These are phyloP conservation scores for Takashimella koratensis DNA, from an alignment of 1,284 basidiomycete genomes.

Conservation along the genomic window DNA sequence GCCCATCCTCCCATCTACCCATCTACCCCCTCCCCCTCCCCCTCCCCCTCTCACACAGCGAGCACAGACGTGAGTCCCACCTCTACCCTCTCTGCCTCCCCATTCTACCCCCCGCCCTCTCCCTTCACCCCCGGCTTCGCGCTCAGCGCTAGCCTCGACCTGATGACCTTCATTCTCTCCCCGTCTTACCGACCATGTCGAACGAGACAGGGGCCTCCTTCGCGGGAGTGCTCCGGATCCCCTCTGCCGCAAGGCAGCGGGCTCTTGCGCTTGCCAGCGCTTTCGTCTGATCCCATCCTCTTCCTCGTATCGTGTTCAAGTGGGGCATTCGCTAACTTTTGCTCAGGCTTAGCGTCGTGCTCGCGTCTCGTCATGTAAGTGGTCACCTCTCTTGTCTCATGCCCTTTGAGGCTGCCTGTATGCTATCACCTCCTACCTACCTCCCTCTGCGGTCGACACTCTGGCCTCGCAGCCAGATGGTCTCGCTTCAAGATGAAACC, in stretches of 20 bases:
- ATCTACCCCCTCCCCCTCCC: not conserved
- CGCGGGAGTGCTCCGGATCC: conserved; percentile 47
- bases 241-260: conserved; percentile 30
- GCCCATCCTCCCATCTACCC: not conserved
- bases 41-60: conserved; percentile 2
- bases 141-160: too few relatives aligned
- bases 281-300: conserved; percentile 46
- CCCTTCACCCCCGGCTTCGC: conserved; percentile 6
- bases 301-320: not conserved
- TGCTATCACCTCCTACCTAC: conserved; percentile 6
- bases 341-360: not conserved
- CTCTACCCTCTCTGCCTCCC: conserved; percentile 3
- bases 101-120: conserved; percentile 1
- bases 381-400: not conserved
- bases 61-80: conserved; percentile 2
- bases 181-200: conserved; percentile 53
- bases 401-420: too few relatives aligned
- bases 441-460: conserved; percentile 3
- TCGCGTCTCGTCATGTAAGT: not conserved
- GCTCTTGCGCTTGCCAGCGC: conserved; percentile 52
- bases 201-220: conserved; percentile 50
- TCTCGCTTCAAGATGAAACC: conserved; percentile 44
- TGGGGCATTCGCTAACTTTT: not conserved
- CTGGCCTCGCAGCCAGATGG: too few relatives aligned
- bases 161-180: conserved; percentile 53